Evolutionary conservation across 768 basidiomycete genomes (phyloP).

Genomic region (Coprinellus micaceus): DNA sequence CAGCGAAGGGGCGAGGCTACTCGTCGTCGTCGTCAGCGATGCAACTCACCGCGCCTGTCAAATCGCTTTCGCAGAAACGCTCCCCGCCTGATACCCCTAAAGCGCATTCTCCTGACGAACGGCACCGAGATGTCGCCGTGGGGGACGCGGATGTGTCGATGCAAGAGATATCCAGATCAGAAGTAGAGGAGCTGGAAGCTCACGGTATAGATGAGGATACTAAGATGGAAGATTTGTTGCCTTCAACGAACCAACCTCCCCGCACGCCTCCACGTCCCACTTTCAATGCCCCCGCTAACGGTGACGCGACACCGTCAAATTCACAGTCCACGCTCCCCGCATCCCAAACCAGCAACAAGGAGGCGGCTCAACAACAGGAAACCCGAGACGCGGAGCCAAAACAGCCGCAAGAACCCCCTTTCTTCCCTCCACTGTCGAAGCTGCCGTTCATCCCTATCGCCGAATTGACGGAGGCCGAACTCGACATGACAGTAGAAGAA

Average conservation of each 20-base stretch:
- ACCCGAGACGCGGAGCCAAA: no score
- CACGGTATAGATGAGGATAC: not conserved
- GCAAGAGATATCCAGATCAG: constrained; percentile 1
- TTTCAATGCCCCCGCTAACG: not conserved
- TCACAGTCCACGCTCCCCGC: no score
- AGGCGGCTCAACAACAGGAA: no score
- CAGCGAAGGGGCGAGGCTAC: no score
- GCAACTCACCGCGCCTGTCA: not conserved
- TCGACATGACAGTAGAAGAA: constrained; percentile 78
- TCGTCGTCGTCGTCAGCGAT: not conserved
- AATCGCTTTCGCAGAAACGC: not conserved
- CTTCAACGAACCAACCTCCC: not conserved
- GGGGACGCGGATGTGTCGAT: not conserved
- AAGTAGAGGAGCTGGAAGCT: not conserved
- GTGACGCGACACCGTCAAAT: no score
- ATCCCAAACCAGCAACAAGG: no score
- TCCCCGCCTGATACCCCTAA: not conserved
- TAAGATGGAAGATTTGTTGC: not conserved
- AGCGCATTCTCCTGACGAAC: no score
- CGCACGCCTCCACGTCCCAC: not conserved
- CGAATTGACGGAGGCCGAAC: constrained; percentile 59
- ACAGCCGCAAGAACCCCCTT: constrained; percentile 9
- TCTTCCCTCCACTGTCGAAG: constrained; percentile 41
- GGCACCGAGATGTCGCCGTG: not conserved
- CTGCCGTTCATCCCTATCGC: constrained; percentile 42